Base-by-base conservation (phyloP, 192 early-diverging fungal species). In the Kappamyces sp. region DNA sequence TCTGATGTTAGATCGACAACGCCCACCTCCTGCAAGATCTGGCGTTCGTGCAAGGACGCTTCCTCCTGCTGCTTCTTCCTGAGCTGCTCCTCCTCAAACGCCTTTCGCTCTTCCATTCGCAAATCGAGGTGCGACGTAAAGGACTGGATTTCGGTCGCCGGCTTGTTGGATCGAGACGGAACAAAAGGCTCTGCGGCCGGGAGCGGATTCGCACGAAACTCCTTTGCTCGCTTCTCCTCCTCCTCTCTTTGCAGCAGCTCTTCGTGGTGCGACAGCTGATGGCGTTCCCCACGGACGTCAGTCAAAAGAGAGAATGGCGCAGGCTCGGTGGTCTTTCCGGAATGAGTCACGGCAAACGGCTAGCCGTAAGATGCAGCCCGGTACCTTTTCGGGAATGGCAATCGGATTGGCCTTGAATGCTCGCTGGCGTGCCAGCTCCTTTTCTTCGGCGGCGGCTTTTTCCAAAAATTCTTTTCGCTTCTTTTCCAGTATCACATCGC, bases 81-180 rank as follows among this genome's bases (percentile, higher is more conserved):
- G 62, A 69, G 68, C 47, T 35, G 61, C 49, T 72, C 67, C 44
- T 83, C 81, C 35, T 89, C 87, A 66, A 76, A 89, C 41, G 66
- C 76, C 36, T 66, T 64, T n/a, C 87, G 60, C 66, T 87, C 87
- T 63, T 86, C 81, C 49, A 75, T 77, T 47, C 87, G 70, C 55
- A 77, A 55, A 57, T 84, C 82, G 0, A 81, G 78, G 15, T 73
- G 63, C 42, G 86, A 64, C 37, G 78, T 52, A 1, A 82, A 51
- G 1, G 71, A 49, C 13, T 74, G 68, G 5, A 69, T 54, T 40
- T 80, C 61, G 38, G 86, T 88, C 49, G 79, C 43, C 15, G 80
- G 83, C 46, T 73, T 70, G 34, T 68, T 41, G 13, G 80, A 80
- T 33, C 68, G 66, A 52, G 78, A 50, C 0, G 84, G 84, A 13